These are phyloP conservation scores for Cyanodermella asteris DNA, from an alignment of 2,329 filamentous ascomycete genomes.

Conservation along the genomic window DNA sequence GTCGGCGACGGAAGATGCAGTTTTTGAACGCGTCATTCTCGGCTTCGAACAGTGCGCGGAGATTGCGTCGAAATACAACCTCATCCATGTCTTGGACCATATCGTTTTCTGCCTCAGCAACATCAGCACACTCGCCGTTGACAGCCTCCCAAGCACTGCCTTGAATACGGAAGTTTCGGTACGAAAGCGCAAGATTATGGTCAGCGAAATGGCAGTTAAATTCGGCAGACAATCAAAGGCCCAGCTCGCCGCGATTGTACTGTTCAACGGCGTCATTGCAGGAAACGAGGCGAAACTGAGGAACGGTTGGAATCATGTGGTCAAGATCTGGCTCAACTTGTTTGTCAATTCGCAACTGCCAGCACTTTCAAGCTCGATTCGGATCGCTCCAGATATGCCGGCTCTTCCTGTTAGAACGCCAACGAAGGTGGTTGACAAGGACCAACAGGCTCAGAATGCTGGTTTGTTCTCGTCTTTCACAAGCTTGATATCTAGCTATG, in stretches of 20 bases:
- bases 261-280: conserved; percentile 79
- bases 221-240: conserved; percentile 86
- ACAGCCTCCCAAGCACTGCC: conserved; percentile 54
- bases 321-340: conserved; percentile 82
- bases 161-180: conserved; percentile 93
- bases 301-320: conserved; percentile 58
- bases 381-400: conserved; percentile 46
- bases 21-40: conserved; percentile 79
- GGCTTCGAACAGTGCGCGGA: conserved; percentile 92
- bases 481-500: conserved; percentile 95
- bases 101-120: conserved; percentile 77
- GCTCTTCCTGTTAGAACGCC: conserved; percentile 78
- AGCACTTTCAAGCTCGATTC: conserved; percentile 46
- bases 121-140: conserved; percentile 70
- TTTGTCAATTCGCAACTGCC: conserved; percentile 90
- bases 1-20: conserved; percentile 89
- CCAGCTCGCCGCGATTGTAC: conserved; percentile 79
- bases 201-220: conserved; percentile 89
- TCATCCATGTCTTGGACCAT: conserved; percentile 74
- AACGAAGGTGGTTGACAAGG: conserved; percentile 80
- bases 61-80: conserved; percentile 65
- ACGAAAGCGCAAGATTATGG: conserved; percentile 86
- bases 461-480: conserved; percentile 88
- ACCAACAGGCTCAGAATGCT: conserved; percentile 51
- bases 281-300: conserved; percentile 60